phyloP scores from a whole-genome alignment of 108 stramenopile genomes.

The Aurantiochytrium sp. region DNA sequence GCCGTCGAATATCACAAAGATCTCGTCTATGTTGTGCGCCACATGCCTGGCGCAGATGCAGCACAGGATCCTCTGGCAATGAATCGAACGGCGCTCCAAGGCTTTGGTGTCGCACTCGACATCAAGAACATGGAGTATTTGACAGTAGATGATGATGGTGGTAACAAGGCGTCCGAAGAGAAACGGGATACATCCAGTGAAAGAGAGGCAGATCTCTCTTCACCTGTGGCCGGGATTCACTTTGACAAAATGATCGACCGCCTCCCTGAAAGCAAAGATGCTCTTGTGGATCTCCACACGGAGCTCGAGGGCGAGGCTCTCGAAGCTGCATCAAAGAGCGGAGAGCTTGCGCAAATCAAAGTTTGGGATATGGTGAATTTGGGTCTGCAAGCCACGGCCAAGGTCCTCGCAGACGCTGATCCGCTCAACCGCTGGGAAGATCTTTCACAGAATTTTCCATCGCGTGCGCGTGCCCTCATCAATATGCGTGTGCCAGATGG shows the following conservation, averaged over 20 bases:
- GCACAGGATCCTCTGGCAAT: neutral
- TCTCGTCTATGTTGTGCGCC: conserved; percentile 29
- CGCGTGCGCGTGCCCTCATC: neutral
- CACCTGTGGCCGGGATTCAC: conserved; percentile 15
- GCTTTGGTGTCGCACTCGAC: conserved; percentile 51
- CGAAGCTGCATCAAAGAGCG: neutral
- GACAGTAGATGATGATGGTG: conserved; percentile 36
- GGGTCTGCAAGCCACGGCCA: neutral
- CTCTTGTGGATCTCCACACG: conserved; percentile 9
- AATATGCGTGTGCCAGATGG: neutral
- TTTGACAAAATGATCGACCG: conserved; percentile 19
- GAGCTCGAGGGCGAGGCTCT: conserved; percentile 26
- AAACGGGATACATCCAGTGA: too few relatives aligned
- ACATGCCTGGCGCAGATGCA: conserved; percentile 6
- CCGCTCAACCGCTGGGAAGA: neutral
- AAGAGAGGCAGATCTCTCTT: neutral
- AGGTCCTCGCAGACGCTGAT: neutral
- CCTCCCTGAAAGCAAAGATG: conserved; percentile 22
- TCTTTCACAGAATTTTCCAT: conserved; percentile 17
- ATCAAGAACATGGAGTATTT: conserved; percentile 61
- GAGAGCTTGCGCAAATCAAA: neutral
- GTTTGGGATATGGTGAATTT: conserved; percentile 1
- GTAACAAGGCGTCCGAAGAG: neutral
- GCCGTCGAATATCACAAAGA: neutral
- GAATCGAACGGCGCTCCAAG: conserved; percentile 32